Conservation (phyloP, 257 asterid species). For the Solanum rostratum region DNA sequence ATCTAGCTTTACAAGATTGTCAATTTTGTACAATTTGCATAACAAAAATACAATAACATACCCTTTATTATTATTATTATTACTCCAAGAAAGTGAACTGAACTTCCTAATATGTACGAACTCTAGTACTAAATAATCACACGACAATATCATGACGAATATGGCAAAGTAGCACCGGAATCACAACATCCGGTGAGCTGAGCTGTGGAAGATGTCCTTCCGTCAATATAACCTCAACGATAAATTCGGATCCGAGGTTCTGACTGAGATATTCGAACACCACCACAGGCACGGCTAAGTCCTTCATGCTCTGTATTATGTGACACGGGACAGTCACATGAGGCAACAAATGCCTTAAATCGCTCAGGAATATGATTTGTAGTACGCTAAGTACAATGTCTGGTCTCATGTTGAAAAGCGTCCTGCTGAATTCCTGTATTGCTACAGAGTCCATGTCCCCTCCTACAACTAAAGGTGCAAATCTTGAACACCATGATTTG, state of each 20-base stretch:
- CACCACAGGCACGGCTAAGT: background rate
- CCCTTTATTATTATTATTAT: background rate
- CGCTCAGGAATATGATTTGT: background rate
- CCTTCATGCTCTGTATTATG: conserved; percentile 5
- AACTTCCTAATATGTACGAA: background rate
- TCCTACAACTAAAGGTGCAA: conserved; percentile 1
- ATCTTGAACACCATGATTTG: conserved; percentile 3
- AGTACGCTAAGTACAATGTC: background rate
- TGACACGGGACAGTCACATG: background rate
- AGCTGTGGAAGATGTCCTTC: conserved; percentile 5
- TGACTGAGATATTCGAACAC: background rate
- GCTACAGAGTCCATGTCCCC: background rate
- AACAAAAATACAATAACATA: background rate
- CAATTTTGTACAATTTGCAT: background rate
- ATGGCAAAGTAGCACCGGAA: background rate
- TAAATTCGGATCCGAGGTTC: background rate
- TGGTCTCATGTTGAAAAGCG: background rate
- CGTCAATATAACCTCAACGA: background rate
- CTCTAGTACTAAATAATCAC: background rate
- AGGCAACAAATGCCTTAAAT: background rate
- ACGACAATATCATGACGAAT: background rate
- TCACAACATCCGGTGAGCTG: background rate
- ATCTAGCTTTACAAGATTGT: background rate
- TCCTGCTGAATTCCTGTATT: background rate
- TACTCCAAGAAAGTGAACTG: background rate